A percentile compares a stretch with the other conserved stretches of the same genome.
Evolutionary conservation across 2,329 filamentous ascomycete species (phyloP).

Genomic region (Apiospora kogelbergensis): DNA sequence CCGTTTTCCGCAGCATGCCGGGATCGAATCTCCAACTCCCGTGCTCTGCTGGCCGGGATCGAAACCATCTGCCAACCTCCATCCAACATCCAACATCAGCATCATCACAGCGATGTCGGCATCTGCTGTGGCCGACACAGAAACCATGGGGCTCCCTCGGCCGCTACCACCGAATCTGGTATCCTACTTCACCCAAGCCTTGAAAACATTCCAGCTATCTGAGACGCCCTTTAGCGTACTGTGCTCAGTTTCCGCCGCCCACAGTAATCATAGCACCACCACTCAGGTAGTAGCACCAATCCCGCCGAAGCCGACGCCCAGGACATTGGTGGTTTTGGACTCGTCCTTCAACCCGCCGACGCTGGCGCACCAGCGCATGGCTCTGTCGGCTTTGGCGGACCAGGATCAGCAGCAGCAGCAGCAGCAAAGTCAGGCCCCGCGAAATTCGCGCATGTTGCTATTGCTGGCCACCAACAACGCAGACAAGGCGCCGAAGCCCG

Average conservation of each 20-base stretch:
- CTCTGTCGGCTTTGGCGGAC: conserved; percentile 44
- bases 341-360: conserved; percentile 71
- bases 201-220: conserved; percentile 45
- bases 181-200: conserved; percentile 43
- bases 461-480: conserved; percentile 65
- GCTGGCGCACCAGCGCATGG: conserved; percentile 59
- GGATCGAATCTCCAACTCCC: conserved; percentile 5
- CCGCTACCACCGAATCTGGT: conserved; percentile 24
- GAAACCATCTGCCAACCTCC: not conserved
- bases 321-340: conserved; percentile 58
- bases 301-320: conserved; percentile 24
- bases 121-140: not conserved
- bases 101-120: not conserved
- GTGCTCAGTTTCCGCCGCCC: conserved; percentile 33
- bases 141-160: not conserved
- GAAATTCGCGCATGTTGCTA: conserved; percentile 48
- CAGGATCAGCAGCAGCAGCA: conserved; percentile 20
- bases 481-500: conserved; percentile 66
- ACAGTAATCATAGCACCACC: not conserved
- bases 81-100: not conserved
- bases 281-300: not conserved
- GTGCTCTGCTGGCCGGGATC: not conserved
- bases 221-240: conserved; percentile 44
- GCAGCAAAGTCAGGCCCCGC: conserved; percentile 8
- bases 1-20: not conserved